These are phyloP conservation scores for Diaporthe capsici DNA, from an alignment of 2,329 filamentous ascomycete genomes.

Conservation along the genomic window DNA sequence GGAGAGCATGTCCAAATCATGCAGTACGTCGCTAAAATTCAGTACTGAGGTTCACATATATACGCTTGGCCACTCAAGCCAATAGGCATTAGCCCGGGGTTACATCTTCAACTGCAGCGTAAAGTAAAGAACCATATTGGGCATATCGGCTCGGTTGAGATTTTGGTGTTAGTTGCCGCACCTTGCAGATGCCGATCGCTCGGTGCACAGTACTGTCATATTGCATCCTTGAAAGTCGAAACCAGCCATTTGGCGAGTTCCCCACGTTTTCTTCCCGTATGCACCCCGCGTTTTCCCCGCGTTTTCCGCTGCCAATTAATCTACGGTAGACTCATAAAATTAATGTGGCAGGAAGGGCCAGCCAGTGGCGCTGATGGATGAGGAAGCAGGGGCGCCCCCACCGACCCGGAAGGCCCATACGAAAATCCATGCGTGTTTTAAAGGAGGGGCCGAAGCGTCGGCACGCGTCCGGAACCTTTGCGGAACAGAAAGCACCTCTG, in stretches of 20 bases:
- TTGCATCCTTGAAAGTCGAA: too few relatives aligned
- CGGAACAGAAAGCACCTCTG: neutral
- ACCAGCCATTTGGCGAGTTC: too few relatives aligned
- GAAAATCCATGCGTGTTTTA: neutral
- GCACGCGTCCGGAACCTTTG: neutral
- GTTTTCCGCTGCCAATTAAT: neutral
- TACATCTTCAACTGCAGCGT: too few relatives aligned
- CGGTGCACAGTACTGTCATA: neutral
- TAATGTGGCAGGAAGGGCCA: neutral
- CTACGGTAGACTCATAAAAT: too few relatives aligned
- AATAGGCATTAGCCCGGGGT: neutral
- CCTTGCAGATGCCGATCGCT: neutral
- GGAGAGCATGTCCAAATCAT: neutral
- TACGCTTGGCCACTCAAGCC: neutral
- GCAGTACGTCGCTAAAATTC: neutral
- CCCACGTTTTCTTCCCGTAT: neutral
- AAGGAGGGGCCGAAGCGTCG: constrained; percentile 9
- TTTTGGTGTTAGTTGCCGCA: neutral
- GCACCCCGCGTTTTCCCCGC: neutral
- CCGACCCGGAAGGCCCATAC: neutral
- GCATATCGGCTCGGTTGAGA: neutral
- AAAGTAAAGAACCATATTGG: too few relatives aligned
- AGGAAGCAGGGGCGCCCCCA: neutral
- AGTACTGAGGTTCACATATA: neutral
- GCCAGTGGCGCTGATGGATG: neutral